These are phyloP conservation scores for Dipteronia sinensis DNA, from an alignment of 345 rosid species.

Conservation along the genomic window DNA sequence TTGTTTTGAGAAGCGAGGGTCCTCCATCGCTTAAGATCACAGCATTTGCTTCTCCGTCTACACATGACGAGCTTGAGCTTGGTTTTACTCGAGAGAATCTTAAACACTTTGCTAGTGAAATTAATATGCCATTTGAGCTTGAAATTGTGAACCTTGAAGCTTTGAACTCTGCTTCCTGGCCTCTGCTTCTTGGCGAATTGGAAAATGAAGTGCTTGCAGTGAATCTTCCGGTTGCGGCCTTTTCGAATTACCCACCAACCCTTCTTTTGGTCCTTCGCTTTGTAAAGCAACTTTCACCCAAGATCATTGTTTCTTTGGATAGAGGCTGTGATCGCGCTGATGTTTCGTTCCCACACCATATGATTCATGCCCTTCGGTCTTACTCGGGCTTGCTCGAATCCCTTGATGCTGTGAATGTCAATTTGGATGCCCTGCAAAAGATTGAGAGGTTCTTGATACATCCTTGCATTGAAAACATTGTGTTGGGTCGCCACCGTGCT, in stretches of 20 bases:
- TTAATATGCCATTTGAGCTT: conserved; percentile 65
- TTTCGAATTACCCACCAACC: conserved; percentile 51
- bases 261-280: conserved; percentile 65
- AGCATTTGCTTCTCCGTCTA: conserved; percentile 64
- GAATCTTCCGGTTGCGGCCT: conserved; percentile 66
- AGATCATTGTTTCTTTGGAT: conserved; percentile 76
- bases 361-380: conserved; percentile 72
- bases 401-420: conserved; percentile 77
- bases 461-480: conserved; percentile 67
- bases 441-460: conserved; percentile 76
- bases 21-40: conserved; percentile 70
- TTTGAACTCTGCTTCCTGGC: conserved; percentile 53
- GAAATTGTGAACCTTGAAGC: conserved; percentile 59
- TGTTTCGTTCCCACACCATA: conserved; percentile 72
- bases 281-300: conserved; percentile 78
- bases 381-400: conserved; percentile 72
- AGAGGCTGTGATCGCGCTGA: conserved; percentile 84
- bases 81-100: conserved; percentile 73
- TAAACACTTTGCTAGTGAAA: conserved; percentile 69
- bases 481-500: conserved; percentile 60
- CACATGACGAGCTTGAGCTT: conserved; percentile 59
- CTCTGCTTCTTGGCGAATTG: conserved; percentile 24
- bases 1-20: conserved; percentile 58
- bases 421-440: conserved; percentile 69
- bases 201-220: conserved; percentile 73